phyloP scores from a whole-genome alignment of 208 protist species.

The Entamoeba histolytica region DNA sequence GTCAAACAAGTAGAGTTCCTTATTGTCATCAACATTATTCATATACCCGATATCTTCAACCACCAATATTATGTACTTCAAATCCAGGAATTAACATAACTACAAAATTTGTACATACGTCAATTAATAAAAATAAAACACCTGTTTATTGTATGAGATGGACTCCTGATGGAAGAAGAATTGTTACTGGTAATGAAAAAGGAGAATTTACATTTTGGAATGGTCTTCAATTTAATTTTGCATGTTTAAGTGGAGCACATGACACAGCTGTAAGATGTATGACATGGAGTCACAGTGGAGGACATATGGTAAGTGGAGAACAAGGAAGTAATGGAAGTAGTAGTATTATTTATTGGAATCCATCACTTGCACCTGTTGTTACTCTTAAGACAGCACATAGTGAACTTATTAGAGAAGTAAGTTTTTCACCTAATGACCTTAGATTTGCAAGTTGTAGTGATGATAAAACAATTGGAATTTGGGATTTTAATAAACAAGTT shows the following conservation, averaged over 20 bases:
- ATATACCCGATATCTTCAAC: too few species aligned
- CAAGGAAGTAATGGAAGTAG: conserved; percentile 22
- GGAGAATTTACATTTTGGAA: conserved; percentile 73
- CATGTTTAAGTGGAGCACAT: conserved; percentile 55
- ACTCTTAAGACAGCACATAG: conserved; percentile 24
- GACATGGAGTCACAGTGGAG: conserved; percentile 50
- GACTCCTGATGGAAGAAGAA: conserved; percentile 43
- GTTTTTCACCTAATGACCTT: conserved; percentile 45
- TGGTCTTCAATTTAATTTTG: conserved; percentile 66
- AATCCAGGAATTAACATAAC: too few species aligned
- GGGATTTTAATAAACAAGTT: conserved; percentile 33
- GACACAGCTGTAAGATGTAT: conserved; percentile 46
- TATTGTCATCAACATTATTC: too few species aligned
- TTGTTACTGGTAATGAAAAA: conserved; percentile 39
- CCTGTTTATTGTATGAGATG: conserved; percentile 13
- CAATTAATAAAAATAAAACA: background rate
- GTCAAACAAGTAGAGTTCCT: too few species aligned
- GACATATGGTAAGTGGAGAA: conserved; percentile 56
- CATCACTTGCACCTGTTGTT: conserved; percentile 49
- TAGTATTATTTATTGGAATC: conserved; percentile 63
- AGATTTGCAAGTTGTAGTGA: conserved; percentile 53
- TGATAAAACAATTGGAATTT: conserved; percentile 45
- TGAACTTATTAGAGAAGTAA: conserved; percentile 32
- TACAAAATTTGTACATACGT: background rate
- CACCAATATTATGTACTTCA: too few species aligned